Conservation (phyloP, 2,329 filamentous ascomycete species). For the Cordyceps fumosorosea region DNA sequence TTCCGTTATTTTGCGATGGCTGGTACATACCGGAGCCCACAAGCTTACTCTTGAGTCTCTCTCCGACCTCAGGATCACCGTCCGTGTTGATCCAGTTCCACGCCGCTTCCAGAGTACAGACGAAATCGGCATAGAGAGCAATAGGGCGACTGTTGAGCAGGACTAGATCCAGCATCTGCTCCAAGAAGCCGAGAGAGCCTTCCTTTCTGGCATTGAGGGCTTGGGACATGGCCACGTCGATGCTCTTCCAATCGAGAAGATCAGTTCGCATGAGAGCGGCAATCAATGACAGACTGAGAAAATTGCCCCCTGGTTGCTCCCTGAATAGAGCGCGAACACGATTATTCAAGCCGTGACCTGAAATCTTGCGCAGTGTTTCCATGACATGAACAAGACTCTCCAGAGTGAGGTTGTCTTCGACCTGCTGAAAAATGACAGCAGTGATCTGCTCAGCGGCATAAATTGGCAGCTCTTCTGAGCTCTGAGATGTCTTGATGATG, state of each 20-base stretch:
- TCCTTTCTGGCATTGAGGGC: slow-evolving; percentile 65
- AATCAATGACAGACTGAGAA: slow-evolving; percentile 52
- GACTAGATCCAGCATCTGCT: slow-evolving; percentile 69
- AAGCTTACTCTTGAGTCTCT: slow-evolving; percentile 63
- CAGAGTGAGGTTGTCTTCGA: slow-evolving; percentile 49
- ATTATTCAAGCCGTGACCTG: slow-evolving; percentile 45
- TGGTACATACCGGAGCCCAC: slow-evolving; percentile 34
- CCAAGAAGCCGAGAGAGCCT: slow-evolving; percentile 71
- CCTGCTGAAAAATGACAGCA: slow-evolving; percentile 46
- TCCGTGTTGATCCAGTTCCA: slow-evolving; percentile 77
- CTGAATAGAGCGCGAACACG: slow-evolving; percentile 51
- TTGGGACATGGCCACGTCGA: slow-evolving; percentile 67
- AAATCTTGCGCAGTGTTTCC: slow-evolving; percentile 54
- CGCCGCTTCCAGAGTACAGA: slow-evolving; percentile 71
- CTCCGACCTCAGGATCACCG: slow-evolving; percentile 54
- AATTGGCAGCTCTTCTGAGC: slow-evolving; percentile 52
- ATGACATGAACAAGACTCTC: slow-evolving; percentile 58
- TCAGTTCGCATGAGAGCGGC: slow-evolving; percentile 53
- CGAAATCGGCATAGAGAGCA: slow-evolving; percentile 79
- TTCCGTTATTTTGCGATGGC: slow-evolving; percentile 41
- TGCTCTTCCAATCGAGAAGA: slow-evolving; percentile 54
- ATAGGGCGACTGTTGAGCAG: slow-evolving; percentile 71
- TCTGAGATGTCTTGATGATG: slow-evolving; percentile 57
- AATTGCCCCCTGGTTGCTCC: slow-evolving; percentile 47
- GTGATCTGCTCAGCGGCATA: slow-evolving; percentile 56